phyloP scores from a whole-genome alignment of 352 stramenopile species.

The Phytophthora sojae region DNA sequence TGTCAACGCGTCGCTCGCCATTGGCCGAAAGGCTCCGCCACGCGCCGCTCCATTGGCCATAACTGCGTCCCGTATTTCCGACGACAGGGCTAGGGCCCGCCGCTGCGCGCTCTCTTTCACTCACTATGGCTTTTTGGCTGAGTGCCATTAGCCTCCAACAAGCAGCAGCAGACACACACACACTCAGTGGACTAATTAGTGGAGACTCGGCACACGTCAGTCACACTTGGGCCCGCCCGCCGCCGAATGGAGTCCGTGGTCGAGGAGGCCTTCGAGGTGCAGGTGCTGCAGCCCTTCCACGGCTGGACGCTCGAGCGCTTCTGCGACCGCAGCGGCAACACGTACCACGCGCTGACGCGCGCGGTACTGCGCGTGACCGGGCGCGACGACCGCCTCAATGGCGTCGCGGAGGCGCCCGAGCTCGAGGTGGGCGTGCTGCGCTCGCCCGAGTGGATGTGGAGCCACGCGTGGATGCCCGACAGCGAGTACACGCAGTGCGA shows the following conservation, averaged over 20 bases:
- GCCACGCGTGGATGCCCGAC: slow-evolving; percentile 77
- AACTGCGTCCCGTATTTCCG: neutral
- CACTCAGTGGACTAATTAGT: neutral
- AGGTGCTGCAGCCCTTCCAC: slow-evolving; percentile 84
- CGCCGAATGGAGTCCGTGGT: slow-evolving; percentile 70
- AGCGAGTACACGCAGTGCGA: slow-evolving; percentile 85
- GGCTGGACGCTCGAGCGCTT: slow-evolving; percentile 84
- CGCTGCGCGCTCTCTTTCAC: slow-evolving; percentile 28
- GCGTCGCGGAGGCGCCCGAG: slow-evolving; percentile 34
- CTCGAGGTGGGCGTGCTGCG: slow-evolving; percentile 75
- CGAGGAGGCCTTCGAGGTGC: slow-evolving; percentile 89
- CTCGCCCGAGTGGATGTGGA: slow-evolving; percentile 85
- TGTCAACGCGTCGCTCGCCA: slow-evolving; percentile 4
- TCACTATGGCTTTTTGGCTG: slow-evolving; percentile 24
- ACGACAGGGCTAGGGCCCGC: slow-evolving; percentile 25
- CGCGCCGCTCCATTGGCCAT: neutral
- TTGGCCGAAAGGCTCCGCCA: slow-evolving; percentile 11
- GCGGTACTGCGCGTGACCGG: slow-evolving; percentile 47
- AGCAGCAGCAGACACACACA: neutral
- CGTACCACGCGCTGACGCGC: slow-evolving; percentile 62
- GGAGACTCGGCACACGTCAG: neutral
- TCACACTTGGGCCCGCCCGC: neutral
- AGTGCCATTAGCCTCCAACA: slow-evolving; percentile 9
- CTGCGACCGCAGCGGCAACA: slow-evolving; percentile 82
- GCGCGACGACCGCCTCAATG: slow-evolving; percentile 67